Base-by-base conservation (phyloP, 768 basidiomycete species). In the Agrocybe pediades region DNA sequence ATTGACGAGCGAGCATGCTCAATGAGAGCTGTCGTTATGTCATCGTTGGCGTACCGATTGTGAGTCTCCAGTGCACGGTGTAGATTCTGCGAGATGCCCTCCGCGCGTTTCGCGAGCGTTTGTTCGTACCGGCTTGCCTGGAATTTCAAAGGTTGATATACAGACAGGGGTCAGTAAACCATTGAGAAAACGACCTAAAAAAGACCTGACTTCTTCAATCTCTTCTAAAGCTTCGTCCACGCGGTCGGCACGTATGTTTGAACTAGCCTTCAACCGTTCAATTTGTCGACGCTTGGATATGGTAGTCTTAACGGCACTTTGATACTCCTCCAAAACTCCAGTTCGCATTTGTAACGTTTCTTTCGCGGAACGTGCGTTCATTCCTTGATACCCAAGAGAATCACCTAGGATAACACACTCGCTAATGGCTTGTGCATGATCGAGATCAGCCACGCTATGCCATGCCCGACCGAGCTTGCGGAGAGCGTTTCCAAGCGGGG, bases 391-490 rank as follows among this genome's bases (percentile, higher is more conserved):
- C 1, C 94, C 94, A 48, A 98, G 75, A 0, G 93, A 88, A 70
- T 99, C 97, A n/a, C 95, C 95, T 23, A 99, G 72, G 40, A 98
- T 88, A 24, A 98, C 92, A 61, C 92, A 93, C 78, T 98, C 96
- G 62, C 90, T 94, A 56, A 94, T 90, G 26, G 92, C 86, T 70
- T 97, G 92, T 2, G 93, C 90, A 57, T 91, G 88, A 60, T 93
- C 88, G 53, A 97, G 81, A 65, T 95, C 95, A 2, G 92, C 86
- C 15, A 95, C 71, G 66, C 83, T 89, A 65, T 98, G 95, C 82
- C 88, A 92, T 6, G 85, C 80, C 53, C 95, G 78, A 7, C 95
- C 95, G 41, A 95, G 71, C 71, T 95, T 95, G 55, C 87, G 83
- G 55, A 97, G 68, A 0, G 94, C 93, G 62, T 84, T 85, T 4